phyloP scores from a whole-genome alignment of 1,284 basidiomycete species.

The Malassezia restricta region DNA sequence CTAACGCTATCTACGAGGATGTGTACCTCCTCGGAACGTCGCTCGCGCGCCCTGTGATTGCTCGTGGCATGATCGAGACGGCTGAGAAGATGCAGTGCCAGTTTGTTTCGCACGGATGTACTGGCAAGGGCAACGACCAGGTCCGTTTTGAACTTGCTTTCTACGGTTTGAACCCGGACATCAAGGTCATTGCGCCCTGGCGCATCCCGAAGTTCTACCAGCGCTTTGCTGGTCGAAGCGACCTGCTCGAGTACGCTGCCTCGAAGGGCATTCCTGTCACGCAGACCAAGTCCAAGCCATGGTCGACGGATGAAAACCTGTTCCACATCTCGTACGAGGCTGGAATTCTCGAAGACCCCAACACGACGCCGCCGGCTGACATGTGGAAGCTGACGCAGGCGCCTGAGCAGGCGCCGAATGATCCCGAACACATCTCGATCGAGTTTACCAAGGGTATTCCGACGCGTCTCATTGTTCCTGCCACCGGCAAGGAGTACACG shows the following conservation, averaged over 20 bases:
- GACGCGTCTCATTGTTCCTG: constrained; percentile 28
- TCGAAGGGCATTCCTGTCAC: constrained; percentile 81
- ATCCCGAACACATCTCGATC: constrained; percentile 61
- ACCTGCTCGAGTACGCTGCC: constrained; percentile 78
- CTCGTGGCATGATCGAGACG: constrained; percentile 92
- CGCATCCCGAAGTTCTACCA: constrained; percentile 67
- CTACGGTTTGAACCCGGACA: constrained; percentile 93
- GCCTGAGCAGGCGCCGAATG: constrained; percentile 67
- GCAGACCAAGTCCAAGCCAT: constrained; percentile 92
- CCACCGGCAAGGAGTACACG: constrained; percentile 50
- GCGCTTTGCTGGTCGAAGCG: constrained; percentile 87
- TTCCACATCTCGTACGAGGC: constrained; percentile 99
- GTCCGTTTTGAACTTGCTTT: constrained; percentile 98
- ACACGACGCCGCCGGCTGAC: constrained; percentile 85
- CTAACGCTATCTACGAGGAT: constrained; percentile 98
- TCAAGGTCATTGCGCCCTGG: constrained; percentile 99
- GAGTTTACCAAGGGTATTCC: constrained; percentile 68
- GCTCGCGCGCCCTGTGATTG: constrained; percentile 93
- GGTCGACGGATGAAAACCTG: constrained; percentile 92
- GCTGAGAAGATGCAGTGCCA: constrained; percentile 60
- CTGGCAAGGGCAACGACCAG: constrained; percentile 98
- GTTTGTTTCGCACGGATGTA: constrained; percentile 95
- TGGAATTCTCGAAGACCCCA: constrained; percentile 92
- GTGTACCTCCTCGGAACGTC: constrained; percentile 97
- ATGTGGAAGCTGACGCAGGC: constrained; percentile 97